A percentile compares a stretch with the other conserved stretches of the same genome.
These are phyloP conservation scores for Arbutus unedo DNA, from an alignment of 148 eudicot species.

Conservation along the genomic window DNA sequence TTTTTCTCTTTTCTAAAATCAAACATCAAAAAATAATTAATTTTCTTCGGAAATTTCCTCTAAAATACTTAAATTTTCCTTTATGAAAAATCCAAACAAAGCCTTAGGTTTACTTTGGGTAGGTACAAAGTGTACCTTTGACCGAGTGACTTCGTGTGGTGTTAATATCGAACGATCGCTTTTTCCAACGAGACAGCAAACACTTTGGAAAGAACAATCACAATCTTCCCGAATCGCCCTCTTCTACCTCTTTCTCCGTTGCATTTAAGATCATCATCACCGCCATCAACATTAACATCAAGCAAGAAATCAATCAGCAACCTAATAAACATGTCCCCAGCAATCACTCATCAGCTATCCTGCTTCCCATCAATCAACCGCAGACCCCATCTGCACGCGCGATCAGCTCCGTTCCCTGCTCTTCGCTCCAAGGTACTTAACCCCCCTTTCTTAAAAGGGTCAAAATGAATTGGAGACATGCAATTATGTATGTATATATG, in stretches of 20 bases:
- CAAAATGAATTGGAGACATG: too few species aligned
- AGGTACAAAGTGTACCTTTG: not conserved
- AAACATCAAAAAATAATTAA: too few species aligned
- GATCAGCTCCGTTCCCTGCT: not conserved
- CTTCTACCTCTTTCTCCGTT: not conserved
- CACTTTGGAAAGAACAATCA: too few species aligned
- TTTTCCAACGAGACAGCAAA: too few species aligned
- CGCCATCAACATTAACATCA: not conserved
- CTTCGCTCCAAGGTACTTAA: conserved; percentile 17
- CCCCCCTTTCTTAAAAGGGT: not conserved
- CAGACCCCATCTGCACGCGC: not conserved
- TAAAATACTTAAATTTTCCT: too few species aligned
- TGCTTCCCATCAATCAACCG: conserved; percentile 14
- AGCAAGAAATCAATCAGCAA: not conserved
- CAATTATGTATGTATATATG: too few species aligned
- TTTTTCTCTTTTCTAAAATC: too few species aligned
- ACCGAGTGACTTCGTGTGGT: not conserved
- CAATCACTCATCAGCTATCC: conserved; percentile 17
- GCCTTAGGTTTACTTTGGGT: not conserved
- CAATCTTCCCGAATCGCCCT: not conserved
- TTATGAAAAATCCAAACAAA: too few species aligned
- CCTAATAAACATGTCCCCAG: not conserved
- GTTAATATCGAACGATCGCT: too few species aligned
- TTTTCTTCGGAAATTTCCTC: too few species aligned
- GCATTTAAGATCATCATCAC: not conserved